These are phyloP conservation scores for Lactarius vividus DNA, from an alignment of 768 basidiomycete species.

Conservation along the genomic window DNA sequence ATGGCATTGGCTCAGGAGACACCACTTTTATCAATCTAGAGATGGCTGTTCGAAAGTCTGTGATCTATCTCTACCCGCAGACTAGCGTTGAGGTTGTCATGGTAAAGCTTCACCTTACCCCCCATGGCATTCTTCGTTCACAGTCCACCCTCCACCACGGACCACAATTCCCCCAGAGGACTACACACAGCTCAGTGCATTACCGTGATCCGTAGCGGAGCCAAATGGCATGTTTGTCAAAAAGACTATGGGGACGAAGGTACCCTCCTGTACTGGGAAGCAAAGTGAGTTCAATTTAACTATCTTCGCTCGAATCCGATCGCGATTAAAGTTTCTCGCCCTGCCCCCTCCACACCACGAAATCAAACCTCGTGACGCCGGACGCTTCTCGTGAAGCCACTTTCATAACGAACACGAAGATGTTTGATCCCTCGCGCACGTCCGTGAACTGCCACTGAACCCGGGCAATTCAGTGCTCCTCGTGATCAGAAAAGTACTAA, in stretches of 20 bases:
- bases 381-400: neutral
- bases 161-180: neutral
- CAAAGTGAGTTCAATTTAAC: neutral
- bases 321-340: conserved; percentile 2
- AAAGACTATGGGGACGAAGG: conserved; percentile 6
- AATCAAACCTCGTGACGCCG: neutral
- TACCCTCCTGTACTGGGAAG: conserved; percentile 14
- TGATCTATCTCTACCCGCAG: neutral
- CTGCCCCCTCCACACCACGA: neutral
- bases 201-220: conserved; percentile 2
- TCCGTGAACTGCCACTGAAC: no score
- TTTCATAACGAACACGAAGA: neutral
- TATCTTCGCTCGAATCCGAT: neutral
- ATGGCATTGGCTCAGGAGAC: no score
- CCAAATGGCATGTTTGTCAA: conserved; percentile 11
- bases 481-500: conserved; percentile 34
- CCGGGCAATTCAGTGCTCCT: conserved; percentile 29
- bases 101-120: conserved; percentile 30
- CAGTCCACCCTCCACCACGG: neutral
- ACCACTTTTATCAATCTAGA: no score
- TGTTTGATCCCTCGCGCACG: conserved; percentile 15
- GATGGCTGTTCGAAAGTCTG: neutral
- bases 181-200: neutral
- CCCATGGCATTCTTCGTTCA: conserved; percentile 1
- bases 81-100: conserved; percentile 23